Conservation (phyloP, 2,329 filamentous ascomycete genomes). For the Triangularia setosa region DNA sequence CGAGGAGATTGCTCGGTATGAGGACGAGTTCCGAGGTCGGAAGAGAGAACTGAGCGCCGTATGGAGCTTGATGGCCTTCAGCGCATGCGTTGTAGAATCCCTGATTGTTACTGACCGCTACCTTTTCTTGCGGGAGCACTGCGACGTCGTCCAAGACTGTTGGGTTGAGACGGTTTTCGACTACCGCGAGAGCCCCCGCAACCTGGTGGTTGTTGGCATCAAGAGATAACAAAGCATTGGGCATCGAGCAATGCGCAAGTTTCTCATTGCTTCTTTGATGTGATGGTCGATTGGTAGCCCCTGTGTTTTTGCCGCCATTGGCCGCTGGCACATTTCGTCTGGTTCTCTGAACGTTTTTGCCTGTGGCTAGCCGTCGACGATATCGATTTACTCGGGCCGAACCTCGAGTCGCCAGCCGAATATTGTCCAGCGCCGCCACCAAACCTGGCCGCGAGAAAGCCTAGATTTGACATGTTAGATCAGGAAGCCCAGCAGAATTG, state of each 20-base stretch:
- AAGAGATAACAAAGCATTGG: slow-evolving; percentile 46
- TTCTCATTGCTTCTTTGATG: not conserved
- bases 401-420: not conserved
- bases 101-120: slow-evolving; percentile 88
- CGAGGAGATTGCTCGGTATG: slow-evolving; percentile 70
- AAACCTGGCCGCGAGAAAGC: not conserved
- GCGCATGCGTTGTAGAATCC: slow-evolving; percentile 82
- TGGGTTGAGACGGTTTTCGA: slow-evolving; percentile 97
- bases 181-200: slow-evolving; percentile 78
- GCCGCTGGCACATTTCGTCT: not conserved
- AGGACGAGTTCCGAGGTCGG: slow-evolving; percentile 56
- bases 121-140: slow-evolving; percentile 78
- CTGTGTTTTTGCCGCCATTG: not conserved
- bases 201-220: slow-evolving; percentile 87
- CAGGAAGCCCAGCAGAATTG: not conserved
- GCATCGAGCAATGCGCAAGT: not conserved
- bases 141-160: slow-evolving; percentile 62
- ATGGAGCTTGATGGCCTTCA: slow-evolving; percentile 96
- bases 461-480: not conserved
- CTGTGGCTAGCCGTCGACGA: not conserved
- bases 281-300: not conserved
- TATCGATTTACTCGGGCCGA: not conserved
- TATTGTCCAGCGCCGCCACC: not conserved
- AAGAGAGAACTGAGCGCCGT: slow-evolving; percentile 81
- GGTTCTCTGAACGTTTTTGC: not conserved